phyloP scores from a whole-genome alignment of 352 stramenopile genomes.

The Phytophthora colocasiae region DNA sequence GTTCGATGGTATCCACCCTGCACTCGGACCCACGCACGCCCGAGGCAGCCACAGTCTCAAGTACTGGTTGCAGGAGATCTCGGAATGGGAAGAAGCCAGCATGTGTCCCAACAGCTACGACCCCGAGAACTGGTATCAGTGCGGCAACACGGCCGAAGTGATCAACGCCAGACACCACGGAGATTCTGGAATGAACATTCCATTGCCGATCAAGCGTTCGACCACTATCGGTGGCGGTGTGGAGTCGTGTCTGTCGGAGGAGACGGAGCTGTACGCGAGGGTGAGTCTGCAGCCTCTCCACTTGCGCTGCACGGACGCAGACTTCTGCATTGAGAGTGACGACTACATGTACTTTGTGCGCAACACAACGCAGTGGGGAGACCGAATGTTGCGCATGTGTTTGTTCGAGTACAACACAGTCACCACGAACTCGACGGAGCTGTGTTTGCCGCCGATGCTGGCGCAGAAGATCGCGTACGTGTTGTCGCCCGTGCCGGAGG shows the following conservation, averaged over 20 bases:
- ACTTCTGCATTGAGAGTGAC: slow-evolving; percentile 42
- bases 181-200: slow-evolving; percentile 46
- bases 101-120: slow-evolving; percentile 80
- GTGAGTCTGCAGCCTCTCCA: slow-evolving; percentile 71
- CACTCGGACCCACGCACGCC: slow-evolving; percentile 63
- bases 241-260: slow-evolving; percentile 61
- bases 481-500: slow-evolving; percentile 57
- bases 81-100: slow-evolving; percentile 69
- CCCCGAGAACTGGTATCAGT: slow-evolving; percentile 80
- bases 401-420: slow-evolving; percentile 70
- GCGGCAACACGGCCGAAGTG: slow-evolving; percentile 63
- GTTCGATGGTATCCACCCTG: slow-evolving; percentile 67
- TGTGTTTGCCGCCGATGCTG: slow-evolving; percentile 70
- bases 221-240: slow-evolving; percentile 38
- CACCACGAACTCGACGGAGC: slow-evolving; percentile 53
- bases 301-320: slow-evolving; percentile 59
- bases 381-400: slow-evolving; percentile 77
- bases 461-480: slow-evolving; percentile 66
- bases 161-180: slow-evolving; percentile 36
- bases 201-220: slow-evolving; percentile 40
- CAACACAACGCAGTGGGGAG: slow-evolving; percentile 65
- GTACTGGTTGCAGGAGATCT: slow-evolving; percentile 80
- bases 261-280: slow-evolving; percentile 63
- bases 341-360: slow-evolving; percentile 69
- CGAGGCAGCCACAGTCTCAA: slow-evolving; percentile 72